phyloP scores from a whole-genome alignment of 495 filamentous ascomycete genomes.

The Lasiosphaeria hispida region DNA sequence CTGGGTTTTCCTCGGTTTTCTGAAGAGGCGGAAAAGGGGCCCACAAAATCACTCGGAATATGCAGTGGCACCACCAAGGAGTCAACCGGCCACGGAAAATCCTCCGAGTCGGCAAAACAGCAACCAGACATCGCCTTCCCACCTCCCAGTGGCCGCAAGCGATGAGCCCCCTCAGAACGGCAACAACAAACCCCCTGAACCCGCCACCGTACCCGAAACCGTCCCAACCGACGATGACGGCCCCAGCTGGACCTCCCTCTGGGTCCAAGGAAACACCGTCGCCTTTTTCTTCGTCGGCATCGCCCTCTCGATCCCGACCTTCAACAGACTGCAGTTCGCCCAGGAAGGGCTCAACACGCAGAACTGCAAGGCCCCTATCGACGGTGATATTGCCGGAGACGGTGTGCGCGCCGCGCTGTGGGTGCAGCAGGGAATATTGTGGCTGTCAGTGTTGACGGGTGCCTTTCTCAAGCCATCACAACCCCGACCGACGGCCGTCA shows the following conservation, averaged over 20 bases:
- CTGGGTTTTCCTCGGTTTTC: neutral
- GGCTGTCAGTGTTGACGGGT: constrained; percentile 20
- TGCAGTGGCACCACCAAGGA: no score
- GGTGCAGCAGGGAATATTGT: constrained; percentile 22
- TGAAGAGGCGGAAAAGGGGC: neutral
- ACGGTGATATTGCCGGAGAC: constrained; percentile 28
- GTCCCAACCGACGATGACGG: neutral
- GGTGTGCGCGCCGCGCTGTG: constrained; percentile 25
- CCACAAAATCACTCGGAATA: no score
- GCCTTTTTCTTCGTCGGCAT: neutral
- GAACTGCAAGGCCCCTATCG: constrained; percentile 3
- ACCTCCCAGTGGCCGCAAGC: no score
- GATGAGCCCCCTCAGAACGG: no score
- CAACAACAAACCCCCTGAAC: neutral
- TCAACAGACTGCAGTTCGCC: neutral
- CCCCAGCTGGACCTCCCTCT: constrained; percentile 6
- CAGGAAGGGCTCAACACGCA: constrained; percentile 3
- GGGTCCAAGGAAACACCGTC: constrained; percentile 5
- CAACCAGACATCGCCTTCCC: no score
- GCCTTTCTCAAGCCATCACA: constrained; percentile 11
- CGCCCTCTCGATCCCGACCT: neutral
- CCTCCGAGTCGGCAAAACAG: neutral
- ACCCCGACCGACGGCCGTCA: constrained; percentile 20
- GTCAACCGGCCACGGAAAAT: no score
- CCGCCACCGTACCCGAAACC: neutral